Percentiles rank a stretch among this genome's conserved stretches.
These are phyloP conservation scores for Croton setiger DNA, from an alignment of 441 rosid species.

Conservation along the genomic window DNA sequence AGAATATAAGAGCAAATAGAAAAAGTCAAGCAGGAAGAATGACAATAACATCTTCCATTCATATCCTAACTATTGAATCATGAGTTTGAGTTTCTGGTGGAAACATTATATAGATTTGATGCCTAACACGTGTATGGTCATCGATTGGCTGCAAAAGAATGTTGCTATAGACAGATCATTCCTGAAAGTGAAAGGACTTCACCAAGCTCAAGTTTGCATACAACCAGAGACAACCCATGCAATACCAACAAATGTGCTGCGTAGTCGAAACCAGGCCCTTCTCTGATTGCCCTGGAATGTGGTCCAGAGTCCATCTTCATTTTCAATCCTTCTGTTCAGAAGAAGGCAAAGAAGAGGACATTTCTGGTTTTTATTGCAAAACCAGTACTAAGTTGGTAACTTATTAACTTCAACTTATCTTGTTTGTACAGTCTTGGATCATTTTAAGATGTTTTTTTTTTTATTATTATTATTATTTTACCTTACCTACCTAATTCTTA, in stretches of 20 bases:
- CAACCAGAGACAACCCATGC: constrained; percentile 19
- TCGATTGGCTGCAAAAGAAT: background rate
- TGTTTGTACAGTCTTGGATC: background rate
- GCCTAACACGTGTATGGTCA: constrained; percentile 24
- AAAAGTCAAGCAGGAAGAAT: constrained; percentile 25
- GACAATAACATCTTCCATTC: constrained; percentile 5
- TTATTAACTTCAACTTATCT: background rate
- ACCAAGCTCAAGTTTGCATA: constrained; percentile 4
- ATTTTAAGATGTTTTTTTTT: background rate
- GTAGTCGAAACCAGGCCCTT: background rate
- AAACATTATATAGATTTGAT: constrained; percentile 1
- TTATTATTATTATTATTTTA: background rate
- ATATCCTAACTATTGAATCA: constrained; percentile 4
- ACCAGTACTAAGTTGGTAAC: background rate
- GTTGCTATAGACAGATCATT: background rate
- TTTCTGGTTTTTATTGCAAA: background rate
- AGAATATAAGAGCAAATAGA: constrained; percentile 27
- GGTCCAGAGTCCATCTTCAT: background rate
- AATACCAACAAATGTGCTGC: constrained; percentile 1
- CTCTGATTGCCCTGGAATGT: background rate
- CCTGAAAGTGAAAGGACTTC: constrained; percentile 1
- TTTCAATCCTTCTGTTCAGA: constrained; percentile 18
- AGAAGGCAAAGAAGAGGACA: constrained; percentile 4
- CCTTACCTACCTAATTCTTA: no score
- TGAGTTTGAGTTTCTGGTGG: constrained; percentile 19